Base-by-base conservation (phyloP, 139 green algal species). In the Cymbomonas tetramitiformis region DNA sequence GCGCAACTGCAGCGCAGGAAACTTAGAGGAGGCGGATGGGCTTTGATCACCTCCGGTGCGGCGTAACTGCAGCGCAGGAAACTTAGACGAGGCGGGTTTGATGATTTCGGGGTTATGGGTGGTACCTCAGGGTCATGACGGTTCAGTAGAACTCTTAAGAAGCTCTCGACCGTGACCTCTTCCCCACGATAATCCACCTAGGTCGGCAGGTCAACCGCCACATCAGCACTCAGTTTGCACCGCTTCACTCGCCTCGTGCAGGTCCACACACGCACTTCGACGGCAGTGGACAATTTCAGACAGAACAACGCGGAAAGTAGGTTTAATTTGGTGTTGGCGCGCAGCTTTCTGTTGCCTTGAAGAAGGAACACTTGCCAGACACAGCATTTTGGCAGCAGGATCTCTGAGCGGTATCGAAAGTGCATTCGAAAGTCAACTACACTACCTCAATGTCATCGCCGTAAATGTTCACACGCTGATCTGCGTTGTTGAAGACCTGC, bases 121-220 rank as follows among this genome's bases (percentile, higher is more conserved):
- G 39, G 7, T 4, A 30, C 26, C 4, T 24, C 12, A 34, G 50
- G 26, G 12, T 41, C 12, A 29, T 74, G 70, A 12, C 46, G 15
- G 24, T 83, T 85, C 34, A 81, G 90, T 0, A 97, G 77, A 24
- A 96, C 57, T 0, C 77, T 61, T 32, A 97, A 52, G 50, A 97
- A 78, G 51, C 69, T 86, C 32, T 89, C 81, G 4, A 86, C 81
- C 6, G 73, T 93, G 23, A 94, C 87, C 41, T 96, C 88, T 23
- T 83, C 76, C 0, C 86, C 88, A 0, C 82, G 50, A 53, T 96
- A 97, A 64, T 97, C 89, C 31, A 96, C 68, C n/a, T n/a, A n/a
- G n/a, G n/a, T n/a, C n/a, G n/a, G n/a, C n/a, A n/a, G n/a, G n/a
- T n/a, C n/a, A n/a, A n/a, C n/a, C n/a, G n/a, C n/a, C n/a, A n/a